These are phyloP conservation scores for Bretschneidera sinensis DNA, from an alignment of 345 rosid species.

Conservation along the genomic window DNA sequence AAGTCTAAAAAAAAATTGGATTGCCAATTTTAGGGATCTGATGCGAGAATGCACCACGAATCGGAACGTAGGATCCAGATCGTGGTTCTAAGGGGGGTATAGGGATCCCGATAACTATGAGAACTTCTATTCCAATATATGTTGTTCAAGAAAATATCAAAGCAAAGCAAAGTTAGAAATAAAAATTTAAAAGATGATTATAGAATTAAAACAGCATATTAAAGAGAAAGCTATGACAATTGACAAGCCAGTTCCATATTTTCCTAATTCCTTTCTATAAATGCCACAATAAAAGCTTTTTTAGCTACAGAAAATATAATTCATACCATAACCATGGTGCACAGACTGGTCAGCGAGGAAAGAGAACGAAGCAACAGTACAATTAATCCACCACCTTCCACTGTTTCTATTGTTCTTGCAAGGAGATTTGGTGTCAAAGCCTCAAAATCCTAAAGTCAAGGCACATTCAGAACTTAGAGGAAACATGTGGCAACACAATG, in stretches of 20 bases:
- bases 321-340: conserved; percentile 95
- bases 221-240: background rate
- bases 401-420: conserved; percentile 96
- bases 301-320: background rate
- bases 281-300: conserved; percentile 1
- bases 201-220: background rate
- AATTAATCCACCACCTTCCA: conserved; percentile 92
- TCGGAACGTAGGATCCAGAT: too few relatives aligned
- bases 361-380: conserved; percentile 78
- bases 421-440: conserved; percentile 93
- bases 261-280: background rate
- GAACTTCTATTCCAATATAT: too few relatives aligned
- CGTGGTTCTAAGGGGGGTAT: too few relatives aligned
- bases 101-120: too few relatives aligned
- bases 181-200: too few relatives aligned
- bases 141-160: background rate
- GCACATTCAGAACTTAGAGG: conserved; percentile 8
- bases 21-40: too few relatives aligned
- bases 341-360: conserved; percentile 76
- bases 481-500: background rate
- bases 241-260: background rate
- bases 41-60: too few relatives aligned
- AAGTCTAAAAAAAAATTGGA: too few relatives aligned
- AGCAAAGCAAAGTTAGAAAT: background rate
- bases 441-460: conserved; percentile 74